Percentiles rank a stretch among this genome's conserved stretches.
phyloP scores from a whole-genome alignment of 352 stramenopile species.

The Phytophthora chlamydospora region DNA sequence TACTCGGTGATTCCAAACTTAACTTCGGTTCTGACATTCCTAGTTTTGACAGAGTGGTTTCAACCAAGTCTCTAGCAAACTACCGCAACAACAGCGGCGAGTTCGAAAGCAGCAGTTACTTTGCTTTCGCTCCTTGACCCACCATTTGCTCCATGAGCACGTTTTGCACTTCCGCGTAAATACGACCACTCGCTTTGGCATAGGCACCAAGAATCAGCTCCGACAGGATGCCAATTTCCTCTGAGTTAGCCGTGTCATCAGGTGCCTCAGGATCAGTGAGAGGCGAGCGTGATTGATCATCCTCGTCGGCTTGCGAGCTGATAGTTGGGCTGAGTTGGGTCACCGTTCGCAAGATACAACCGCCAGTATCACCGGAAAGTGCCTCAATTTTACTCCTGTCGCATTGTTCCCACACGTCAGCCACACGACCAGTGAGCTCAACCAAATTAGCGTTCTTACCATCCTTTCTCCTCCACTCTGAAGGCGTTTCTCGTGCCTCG shows the following conservation, averaged over 20 bases:
- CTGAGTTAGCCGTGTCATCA: background rate
- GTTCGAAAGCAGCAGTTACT: background rate
- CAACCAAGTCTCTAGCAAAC: no score
- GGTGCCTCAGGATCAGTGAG: constrained; percentile 1
- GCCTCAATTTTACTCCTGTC: constrained; percentile 21
- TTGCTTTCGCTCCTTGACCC: background rate
- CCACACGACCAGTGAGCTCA: background rate
- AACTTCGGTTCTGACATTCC: no score
- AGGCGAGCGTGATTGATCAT: constrained; percentile 2
- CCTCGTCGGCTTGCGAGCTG: background rate
- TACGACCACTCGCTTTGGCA: constrained; percentile 28
- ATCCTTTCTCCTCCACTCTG: constrained; percentile 46
- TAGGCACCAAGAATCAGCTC: constrained; percentile 32
- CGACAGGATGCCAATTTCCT: constrained; percentile 42
- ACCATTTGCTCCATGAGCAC: constrained; percentile 37
- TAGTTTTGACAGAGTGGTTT: no score
- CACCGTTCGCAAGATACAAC: constrained; percentile 21
- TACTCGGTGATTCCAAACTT: no score
- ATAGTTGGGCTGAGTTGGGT: constrained; percentile 15
- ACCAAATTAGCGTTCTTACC: constrained; percentile 45
- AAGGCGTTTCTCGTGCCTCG: constrained; percentile 39
- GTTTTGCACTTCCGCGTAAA: constrained; percentile 45
- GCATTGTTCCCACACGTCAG: background rate
- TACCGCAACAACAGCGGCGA: no score
- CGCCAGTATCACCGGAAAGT: background rate